Conservation (phyloP, 2,329 filamentous ascomycete species). For the Trichoderma sp. region DNA sequence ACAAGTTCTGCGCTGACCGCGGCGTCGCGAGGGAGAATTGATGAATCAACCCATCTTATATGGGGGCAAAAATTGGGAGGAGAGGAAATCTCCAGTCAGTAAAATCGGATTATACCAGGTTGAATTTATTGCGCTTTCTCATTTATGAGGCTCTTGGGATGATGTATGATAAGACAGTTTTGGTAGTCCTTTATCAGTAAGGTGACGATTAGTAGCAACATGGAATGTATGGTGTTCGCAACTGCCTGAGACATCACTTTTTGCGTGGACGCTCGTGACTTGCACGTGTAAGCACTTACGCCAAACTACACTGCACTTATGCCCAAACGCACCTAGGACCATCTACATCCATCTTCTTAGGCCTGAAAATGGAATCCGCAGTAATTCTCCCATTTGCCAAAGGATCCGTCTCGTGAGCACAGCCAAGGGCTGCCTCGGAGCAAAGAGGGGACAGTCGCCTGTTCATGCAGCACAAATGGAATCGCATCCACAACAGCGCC, state of each 20-base stretch:
- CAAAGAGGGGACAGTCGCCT: background rate
- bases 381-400: background rate
- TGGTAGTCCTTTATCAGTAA: background rate
- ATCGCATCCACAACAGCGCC: conserved; percentile 1
- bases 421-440: background rate
- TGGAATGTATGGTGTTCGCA: background rate
- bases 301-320: background rate
- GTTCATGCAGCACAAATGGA: conserved; percentile 18
- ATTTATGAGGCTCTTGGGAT: background rate
- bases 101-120: background rate
- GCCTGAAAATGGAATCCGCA: background rate
- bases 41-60: background rate
- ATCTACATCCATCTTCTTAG: background rate
- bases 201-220: background rate
- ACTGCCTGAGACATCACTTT: background rate
- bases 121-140: background rate
- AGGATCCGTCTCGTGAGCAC: conserved; percentile 3
- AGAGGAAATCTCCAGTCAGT: background rate
- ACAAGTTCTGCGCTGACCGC: conserved; percentile 70
- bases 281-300: conserved; percentile 12
- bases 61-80: background rate
- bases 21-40: conserved; percentile 38
- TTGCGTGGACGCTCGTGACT: background rate
- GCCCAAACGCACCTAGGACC: background rate
- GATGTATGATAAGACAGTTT: background rate